A percentile compares a stretch with the other conserved stretches of the same genome.
phyloP scores from a whole-genome alignment of 1,284 basidiomycete genomes.

The Microbotryomycetes sp. region DNA sequence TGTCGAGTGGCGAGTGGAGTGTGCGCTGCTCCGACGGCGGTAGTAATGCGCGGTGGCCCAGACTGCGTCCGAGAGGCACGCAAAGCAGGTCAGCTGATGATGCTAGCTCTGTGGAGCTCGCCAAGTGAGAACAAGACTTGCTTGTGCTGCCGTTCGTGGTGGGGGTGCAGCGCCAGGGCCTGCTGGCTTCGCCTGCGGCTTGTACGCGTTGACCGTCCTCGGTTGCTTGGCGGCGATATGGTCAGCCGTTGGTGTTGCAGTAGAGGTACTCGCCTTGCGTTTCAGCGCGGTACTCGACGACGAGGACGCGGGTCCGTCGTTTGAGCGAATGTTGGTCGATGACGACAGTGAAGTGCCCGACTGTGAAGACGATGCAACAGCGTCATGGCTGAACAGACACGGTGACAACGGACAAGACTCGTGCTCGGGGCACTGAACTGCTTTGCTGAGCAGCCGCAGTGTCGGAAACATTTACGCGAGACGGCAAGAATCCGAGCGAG shows the following conservation, averaged over 20 bases:
- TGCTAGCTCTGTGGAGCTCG: neutral
- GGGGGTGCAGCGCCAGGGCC: neutral
- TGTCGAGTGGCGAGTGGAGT: constrained; percentile 64
- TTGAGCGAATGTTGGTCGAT: constrained; percentile 12
- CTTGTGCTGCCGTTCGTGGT: constrained; percentile 2
- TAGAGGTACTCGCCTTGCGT: no score
- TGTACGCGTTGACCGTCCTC: neutral
- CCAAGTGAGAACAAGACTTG: neutral
- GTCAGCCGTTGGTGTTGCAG: neutral
- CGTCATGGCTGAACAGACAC: constrained; percentile 11
- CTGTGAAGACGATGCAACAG: constrained; percentile 22
- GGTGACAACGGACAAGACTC: constrained; percentile 7
- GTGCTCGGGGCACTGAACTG: constrained; percentile 38
- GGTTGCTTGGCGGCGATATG: neutral
- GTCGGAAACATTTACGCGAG: neutral
- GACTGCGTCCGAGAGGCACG: no score
- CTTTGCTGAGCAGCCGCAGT: neutral
- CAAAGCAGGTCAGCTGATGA: no score
- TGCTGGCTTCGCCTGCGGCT: neutral
- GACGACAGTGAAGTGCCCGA: constrained; percentile 33
- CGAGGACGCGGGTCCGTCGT: constrained; percentile 4
- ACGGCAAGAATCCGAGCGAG: neutral
- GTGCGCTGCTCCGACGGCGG: constrained; percentile 56
- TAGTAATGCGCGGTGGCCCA: constrained; percentile 58
- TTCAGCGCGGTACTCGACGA: constrained; percentile 8